A percentile compares a stretch with the other conserved stretches of the same genome.
Evolutionary conservation across 2,329 filamentous ascomycete species (phyloP).

Genomic region (Aspergillus sp.): DNA sequence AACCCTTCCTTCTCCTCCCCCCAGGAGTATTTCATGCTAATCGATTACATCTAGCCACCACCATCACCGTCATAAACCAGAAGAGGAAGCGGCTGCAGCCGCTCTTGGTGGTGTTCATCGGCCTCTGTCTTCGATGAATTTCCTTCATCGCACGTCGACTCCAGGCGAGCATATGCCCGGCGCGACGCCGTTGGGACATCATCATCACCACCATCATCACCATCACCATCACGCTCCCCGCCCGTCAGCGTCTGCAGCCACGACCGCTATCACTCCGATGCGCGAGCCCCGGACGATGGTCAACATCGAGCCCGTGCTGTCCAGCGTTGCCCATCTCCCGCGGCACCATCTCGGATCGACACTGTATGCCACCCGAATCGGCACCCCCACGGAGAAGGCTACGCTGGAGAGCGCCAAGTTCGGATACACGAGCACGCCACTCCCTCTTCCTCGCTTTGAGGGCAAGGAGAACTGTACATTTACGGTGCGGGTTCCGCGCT

Average conservation of each 20-base stretch:
- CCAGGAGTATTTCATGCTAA: slow-evolving; percentile 16
- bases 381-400: slow-evolving; percentile 43
- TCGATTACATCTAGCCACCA: slow-evolving; percentile 40
- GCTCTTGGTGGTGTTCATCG: slow-evolving; percentile 24
- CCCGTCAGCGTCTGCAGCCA: slow-evolving; percentile 19
- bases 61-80: slow-evolving; percentile 55
- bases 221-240: slow-evolving; percentile 37
- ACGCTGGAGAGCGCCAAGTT: slow-evolving; percentile 53
- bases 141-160: slow-evolving; percentile 30
- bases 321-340: slow-evolving; percentile 68
- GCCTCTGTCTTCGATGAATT: slow-evolving; percentile 25
- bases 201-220: slow-evolving; percentile 48
- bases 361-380: slow-evolving; percentile 71
- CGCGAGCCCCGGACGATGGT: slow-evolving; percentile 66
- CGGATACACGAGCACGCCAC: slow-evolving; percentile 61
- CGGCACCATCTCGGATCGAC: slow-evolving; percentile 82
- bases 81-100: slow-evolving; percentile 43
- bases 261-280: slow-evolving; percentile 35
- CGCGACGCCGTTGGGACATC: slow-evolving; percentile 21
- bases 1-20: neutral
- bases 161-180: slow-evolving; percentile 24
- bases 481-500: slow-evolving; percentile 80
- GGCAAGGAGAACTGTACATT: slow-evolving; percentile 85
- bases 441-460: slow-evolving; percentile 72
- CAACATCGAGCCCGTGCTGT: slow-evolving; percentile 67